Evolutionary conservation across 2,329 filamentous ascomycete genomes (phyloP).

Genomic region (Chrysosporium keratinophilum): DNA sequence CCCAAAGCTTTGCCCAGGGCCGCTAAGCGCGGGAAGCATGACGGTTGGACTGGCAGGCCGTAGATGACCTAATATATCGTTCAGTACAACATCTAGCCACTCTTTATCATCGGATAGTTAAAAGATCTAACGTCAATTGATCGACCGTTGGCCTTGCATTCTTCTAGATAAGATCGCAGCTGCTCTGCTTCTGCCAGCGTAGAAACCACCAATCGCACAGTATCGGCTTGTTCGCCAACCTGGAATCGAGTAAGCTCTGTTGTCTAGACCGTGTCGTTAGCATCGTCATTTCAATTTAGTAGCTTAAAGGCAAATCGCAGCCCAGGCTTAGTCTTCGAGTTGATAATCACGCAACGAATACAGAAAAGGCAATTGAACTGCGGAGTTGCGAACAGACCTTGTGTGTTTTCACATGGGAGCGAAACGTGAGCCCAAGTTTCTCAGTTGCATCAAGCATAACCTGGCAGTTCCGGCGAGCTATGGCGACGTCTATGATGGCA

Average conservation of each 20-base stretch:
- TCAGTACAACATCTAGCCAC: background rate
- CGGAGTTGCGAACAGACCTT: constrained; percentile 37
- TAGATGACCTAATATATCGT: constrained; percentile 46
- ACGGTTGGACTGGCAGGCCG: constrained; percentile 56
- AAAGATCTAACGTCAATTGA: constrained; percentile 43
- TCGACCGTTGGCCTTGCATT: constrained; percentile 47
- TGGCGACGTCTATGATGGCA: constrained; percentile 56
- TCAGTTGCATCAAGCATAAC: constrained; percentile 58
- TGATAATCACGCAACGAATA: too few species aligned
- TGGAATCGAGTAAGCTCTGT: constrained; percentile 55
- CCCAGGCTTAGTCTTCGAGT: too few species aligned
- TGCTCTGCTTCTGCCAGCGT: constrained; percentile 62
- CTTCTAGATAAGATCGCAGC: constrained; percentile 49
- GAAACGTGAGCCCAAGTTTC: constrained; percentile 52
- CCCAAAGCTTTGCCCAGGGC: constrained; percentile 47
- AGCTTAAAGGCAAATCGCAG: too few species aligned
- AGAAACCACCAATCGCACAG: constrained; percentile 56
- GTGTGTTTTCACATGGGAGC: constrained; percentile 72
- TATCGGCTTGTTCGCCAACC: constrained; percentile 47
- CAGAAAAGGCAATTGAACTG: background rate
- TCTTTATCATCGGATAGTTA: background rate
- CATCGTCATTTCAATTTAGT: background rate
- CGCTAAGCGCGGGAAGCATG: constrained; percentile 51
- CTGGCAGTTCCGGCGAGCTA: constrained; percentile 55
- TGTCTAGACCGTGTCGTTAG: constrained; percentile 35